Percentiles rank a stretch among this genome's conserved stretches.
phyloP scores from a whole-genome alignment of 768 basidiomycete species.

The Leucosporidium creatinivorum region DNA sequence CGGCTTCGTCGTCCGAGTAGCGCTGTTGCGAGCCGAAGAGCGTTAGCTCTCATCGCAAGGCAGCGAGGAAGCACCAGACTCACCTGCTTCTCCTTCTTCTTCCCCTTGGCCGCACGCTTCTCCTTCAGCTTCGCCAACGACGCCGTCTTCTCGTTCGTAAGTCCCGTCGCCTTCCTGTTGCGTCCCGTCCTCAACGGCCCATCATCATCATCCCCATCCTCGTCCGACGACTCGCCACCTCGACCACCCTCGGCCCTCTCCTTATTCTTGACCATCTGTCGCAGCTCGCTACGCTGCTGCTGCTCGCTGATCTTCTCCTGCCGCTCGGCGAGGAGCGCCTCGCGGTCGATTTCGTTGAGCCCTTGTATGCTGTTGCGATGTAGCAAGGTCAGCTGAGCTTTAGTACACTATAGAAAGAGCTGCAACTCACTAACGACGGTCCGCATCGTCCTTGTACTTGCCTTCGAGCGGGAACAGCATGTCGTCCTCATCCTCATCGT shows the following conservation, averaged over 20 bases:
- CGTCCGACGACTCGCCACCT: conserved; percentile 52
- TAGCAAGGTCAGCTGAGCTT: conserved; percentile 22
- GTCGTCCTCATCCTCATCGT: conserved; percentile 57
- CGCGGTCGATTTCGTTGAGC: conserved; percentile 82
- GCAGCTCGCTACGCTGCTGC: conserved; percentile 62
- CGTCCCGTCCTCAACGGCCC: conserved; percentile 41
- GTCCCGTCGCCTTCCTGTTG: conserved; percentile 39
- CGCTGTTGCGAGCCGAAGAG: conserved; percentile 47
- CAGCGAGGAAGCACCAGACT: neutral
- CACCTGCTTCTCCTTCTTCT: conserved; percentile 49
- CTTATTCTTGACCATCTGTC: conserved; percentile 65
- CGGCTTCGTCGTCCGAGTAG: conserved; percentile 76
- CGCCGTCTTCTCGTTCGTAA: conserved; percentile 30
- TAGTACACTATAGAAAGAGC: neutral
- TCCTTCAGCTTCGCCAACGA: conserved; percentile 62
- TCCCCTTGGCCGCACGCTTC: conserved; percentile 77
- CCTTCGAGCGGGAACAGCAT: conserved; percentile 82
- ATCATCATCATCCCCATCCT: conserved; percentile 64
- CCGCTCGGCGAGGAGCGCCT: conserved; percentile 72
- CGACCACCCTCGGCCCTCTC: conserved; percentile 61
- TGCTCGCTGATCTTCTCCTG: conserved; percentile 70
- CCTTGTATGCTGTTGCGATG: conserved; percentile 56
- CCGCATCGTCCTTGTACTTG: conserved; percentile 76
- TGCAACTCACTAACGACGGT: conserved; percentile 63
- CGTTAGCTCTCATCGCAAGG: conserved; percentile 36